Conservation (phyloP, 176 grass and related monocot genomes). For the Musa itinerans region DNA sequence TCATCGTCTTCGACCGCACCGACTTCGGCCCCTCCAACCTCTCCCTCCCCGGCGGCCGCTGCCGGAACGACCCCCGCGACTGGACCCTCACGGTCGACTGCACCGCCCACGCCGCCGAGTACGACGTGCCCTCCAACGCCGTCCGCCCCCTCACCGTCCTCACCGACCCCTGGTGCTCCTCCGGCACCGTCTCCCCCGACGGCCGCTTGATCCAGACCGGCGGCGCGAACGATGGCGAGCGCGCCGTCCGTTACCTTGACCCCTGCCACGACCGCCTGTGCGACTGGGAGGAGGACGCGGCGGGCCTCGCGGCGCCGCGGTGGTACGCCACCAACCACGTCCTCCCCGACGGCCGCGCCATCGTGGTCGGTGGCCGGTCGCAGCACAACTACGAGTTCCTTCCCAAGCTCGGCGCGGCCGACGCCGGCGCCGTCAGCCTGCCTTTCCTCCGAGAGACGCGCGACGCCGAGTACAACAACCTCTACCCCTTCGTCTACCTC, state of each 20-base stretch:
- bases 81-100: slow-evolving; percentile 1
- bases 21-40: slow-evolving; percentile 16
- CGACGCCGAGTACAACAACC: slow-evolving; percentile 24
- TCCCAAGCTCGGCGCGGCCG: slow-evolving; percentile 1
- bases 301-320: slow-evolving; percentile 8
- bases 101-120: slow-evolving; percentile 12
- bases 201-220: slow-evolving; percentile 1
- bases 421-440: not conserved
- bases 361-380: slow-evolving; percentile 26
- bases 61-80: slow-evolving; percentile 4
- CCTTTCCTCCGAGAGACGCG: slow-evolving; percentile 25
- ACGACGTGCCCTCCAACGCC: not conserved
- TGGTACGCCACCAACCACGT: slow-evolving; percentile 33
- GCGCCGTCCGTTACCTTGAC: not conserved
- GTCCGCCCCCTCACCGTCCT: not conserved
- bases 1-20: slow-evolving; percentile 12
- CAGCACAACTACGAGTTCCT: slow-evolving; percentile 35
- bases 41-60: slow-evolving; percentile 5
- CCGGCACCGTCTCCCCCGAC: not conserved
- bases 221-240: slow-evolving; percentile 1
- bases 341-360: slow-evolving; percentile 26
- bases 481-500: slow-evolving; percentile 37
- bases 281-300: slow-evolving; percentile 18
- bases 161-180: slow-evolving; percentile 10
- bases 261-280: not conserved